Percentiles rank a stretch among this genome's conserved stretches.
Conservation (phyloP, 129 eudicot species). For the Centrapalus pauciflorus region DNA sequence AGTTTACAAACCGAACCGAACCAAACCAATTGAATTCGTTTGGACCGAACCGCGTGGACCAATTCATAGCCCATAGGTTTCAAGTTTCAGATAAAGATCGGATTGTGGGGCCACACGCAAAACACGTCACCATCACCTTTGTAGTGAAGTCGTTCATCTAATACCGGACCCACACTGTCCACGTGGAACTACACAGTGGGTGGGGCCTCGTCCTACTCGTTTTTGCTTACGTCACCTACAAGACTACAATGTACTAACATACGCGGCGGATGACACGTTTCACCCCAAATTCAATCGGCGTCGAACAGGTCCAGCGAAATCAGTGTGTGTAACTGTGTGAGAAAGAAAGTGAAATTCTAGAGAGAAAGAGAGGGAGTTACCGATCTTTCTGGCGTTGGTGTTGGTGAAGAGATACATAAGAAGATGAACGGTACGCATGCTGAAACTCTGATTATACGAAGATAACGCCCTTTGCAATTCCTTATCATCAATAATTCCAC, state of each 20-base stretch:
- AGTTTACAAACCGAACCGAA: not conserved
- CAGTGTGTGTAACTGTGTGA: not conserved
- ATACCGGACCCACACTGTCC: slow-evolving; percentile 8
- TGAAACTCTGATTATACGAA: slow-evolving; percentile 66
- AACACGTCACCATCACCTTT: not conserved
- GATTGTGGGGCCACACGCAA: not conserved
- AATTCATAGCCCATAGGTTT: too few relatives aligned
- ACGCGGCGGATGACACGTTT: slow-evolving; percentile 3
- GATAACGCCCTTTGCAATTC: slow-evolving; percentile 76
- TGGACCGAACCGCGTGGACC: too few relatives aligned
- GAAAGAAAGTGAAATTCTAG: not conserved
- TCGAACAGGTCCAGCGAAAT: too few relatives aligned
- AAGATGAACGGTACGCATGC: slow-evolving; percentile 82
- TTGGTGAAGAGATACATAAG: slow-evolving; percentile 85
- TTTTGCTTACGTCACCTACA: not conserved
- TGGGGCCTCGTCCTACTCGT: slow-evolving; percentile 13
- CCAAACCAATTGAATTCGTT: too few relatives aligned
- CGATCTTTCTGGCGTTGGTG: slow-evolving; percentile 55
- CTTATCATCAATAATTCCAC: slow-evolving; percentile 81
- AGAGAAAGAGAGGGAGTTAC: slow-evolving; percentile 22
- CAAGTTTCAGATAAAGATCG: not conserved
- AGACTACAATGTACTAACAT: not conserved
- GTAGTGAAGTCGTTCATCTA: slow-evolving; percentile 10
- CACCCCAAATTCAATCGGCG: not conserved
- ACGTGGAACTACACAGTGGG: not conserved